phyloP scores from a whole-genome alignment of 139 green algal genomes.

The Tetraselmis chui region DNA sequence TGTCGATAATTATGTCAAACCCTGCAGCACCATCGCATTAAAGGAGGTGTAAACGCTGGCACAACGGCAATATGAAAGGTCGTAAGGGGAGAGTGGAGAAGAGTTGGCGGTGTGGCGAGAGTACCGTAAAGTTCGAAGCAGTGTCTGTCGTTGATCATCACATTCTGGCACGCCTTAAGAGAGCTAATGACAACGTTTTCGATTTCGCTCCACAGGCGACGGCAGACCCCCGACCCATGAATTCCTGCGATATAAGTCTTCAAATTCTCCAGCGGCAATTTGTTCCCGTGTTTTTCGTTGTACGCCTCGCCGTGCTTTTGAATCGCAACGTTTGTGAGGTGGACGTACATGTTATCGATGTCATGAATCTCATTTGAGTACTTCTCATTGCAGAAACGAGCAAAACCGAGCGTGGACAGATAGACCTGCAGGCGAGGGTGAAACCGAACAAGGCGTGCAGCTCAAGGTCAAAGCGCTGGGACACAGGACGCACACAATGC shows the following conservation, averaged over 20 bases:
- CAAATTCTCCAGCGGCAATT: conserved; percentile 56
- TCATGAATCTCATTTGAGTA: conserved; percentile 49
- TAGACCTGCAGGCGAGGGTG: conserved; percentile 44
- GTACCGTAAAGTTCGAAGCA: conserved; percentile 54
- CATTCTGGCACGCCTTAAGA: conserved; percentile 44
- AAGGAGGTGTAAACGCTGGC: no score
- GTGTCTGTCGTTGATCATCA: conserved; percentile 72
- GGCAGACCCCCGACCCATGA: neutral
- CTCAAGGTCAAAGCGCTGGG: no score
- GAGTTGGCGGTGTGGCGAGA: no score
- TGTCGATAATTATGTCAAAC: conserved; percentile 68
- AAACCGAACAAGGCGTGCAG: no score
- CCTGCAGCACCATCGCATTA: no score
- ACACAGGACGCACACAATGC: neutral
- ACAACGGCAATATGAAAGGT: no score
- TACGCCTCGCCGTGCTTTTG: conserved; percentile 61
- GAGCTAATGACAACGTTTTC: conserved; percentile 25
- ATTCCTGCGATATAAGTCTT: conserved; percentile 27
- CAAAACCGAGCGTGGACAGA: conserved; percentile 61
- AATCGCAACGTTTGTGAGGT: conserved; percentile 77
- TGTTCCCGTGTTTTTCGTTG: conserved; percentile 62
- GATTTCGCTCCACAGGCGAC: conserved; percentile 42
- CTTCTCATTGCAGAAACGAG: conserved; percentile 69
- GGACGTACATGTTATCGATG: conserved; percentile 52
- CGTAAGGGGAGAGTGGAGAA: no score